Conservation (phyloP, 169 alveolate genomes). For the Toxoplasma gondii region DNA sequence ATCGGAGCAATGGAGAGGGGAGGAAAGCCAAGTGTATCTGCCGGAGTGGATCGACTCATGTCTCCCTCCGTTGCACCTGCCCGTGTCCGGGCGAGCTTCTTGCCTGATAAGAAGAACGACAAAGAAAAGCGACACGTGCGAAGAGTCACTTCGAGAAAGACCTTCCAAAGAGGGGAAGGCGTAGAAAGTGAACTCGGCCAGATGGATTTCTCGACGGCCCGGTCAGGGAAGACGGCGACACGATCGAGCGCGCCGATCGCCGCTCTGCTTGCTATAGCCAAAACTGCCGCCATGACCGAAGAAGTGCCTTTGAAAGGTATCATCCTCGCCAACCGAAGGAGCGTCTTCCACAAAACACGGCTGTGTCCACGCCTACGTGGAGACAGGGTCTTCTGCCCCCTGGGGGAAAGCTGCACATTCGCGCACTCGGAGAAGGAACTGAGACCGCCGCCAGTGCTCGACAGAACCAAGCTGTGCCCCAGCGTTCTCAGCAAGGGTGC, state of each 20-base stretch:
- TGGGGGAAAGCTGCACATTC: constrained; percentile 50
- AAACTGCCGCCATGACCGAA: not conserved
- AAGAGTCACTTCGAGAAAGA: not conserved
- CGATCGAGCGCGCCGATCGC: not conserved
- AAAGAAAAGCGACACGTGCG: not conserved
- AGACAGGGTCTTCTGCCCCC: constrained; percentile 17
- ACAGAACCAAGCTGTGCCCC: constrained; percentile 56
- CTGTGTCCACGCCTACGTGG: constrained; percentile 51
- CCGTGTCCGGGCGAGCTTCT: not conserved
- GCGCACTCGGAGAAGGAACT: constrained; percentile 50
- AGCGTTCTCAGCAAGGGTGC: constrained; percentile 37
- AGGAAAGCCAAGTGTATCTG: not conserved
- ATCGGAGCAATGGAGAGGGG: not conserved
- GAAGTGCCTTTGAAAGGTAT: constrained; percentile 62
- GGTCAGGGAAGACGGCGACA: not conserved
- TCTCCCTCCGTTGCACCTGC: not conserved
- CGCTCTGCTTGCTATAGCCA: not conserved
- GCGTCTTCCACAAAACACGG: constrained; percentile 58
- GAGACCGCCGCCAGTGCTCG: constrained; percentile 53
- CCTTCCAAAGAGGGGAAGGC: not conserved
- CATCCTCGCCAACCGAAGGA: constrained; percentile 54
- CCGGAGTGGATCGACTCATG: not conserved
- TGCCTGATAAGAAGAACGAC: not conserved
- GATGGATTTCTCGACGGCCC: not conserved
- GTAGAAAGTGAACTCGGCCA: not conserved